Evolutionary conservation across 495 filamentous ascomycete genomes (phyloP).

Genomic region (Pseudomonodictys pantanalensis): DNA sequence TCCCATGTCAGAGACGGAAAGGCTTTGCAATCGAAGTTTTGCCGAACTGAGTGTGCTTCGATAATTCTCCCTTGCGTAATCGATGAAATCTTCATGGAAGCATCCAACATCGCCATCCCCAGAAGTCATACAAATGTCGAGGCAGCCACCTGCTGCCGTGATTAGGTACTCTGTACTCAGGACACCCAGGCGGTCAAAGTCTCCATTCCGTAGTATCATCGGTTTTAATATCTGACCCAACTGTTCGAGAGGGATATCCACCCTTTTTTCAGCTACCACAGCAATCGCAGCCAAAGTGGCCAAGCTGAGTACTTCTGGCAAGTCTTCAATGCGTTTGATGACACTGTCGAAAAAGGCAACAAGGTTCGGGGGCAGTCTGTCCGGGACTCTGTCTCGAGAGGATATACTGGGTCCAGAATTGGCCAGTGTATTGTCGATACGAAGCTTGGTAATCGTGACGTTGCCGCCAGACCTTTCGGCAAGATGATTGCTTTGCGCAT

Average conservation of each 20-base stretch:
- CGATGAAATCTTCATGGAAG: neutral
- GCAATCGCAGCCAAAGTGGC: neutral
- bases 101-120: neutral
- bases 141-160: no score
- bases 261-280: neutral
- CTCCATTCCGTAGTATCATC: neutral
- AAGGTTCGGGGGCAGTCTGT: constrained; percentile 4
- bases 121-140: no score
- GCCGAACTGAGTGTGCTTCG: neutral
- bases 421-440: neutral
- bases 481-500: neutral
- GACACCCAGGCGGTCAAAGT: no score
- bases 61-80: neutral
- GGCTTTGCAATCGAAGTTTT: neutral
- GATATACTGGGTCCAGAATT: neutral
- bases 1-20: no score
- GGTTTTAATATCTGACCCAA: neutral
- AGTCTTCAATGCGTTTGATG: neutral
- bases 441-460: neutral
- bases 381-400: neutral
- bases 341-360: constrained; percentile 8
- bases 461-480: neutral
- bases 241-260: neutral
- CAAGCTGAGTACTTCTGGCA: neutral
- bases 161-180: no score